Evolutionary conservation across 805 yeast species (phyloP).

Genomic region (Zygosaccharomyces siamensis): DNA sequence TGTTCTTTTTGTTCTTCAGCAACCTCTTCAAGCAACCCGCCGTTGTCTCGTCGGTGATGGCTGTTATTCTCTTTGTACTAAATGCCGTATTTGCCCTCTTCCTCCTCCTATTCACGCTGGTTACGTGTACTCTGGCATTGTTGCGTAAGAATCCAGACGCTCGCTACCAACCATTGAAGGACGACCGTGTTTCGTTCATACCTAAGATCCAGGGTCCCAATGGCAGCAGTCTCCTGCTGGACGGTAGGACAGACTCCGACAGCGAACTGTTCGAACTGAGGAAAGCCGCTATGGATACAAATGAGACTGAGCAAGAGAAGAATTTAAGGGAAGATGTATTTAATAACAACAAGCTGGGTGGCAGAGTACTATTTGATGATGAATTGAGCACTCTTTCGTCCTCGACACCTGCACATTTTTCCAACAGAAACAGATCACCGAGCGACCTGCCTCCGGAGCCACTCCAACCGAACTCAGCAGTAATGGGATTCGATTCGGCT

Average conservation of each 20-base stretch:
- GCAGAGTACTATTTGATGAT: conserved; percentile 18
- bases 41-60: conserved; percentile 88
- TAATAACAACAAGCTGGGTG: conserved; percentile 10
- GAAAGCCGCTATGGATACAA: conserved; percentile 36
- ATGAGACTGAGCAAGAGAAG: conserved; percentile 33
- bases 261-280: conserved; percentile 35
- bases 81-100: conserved; percentile 86
- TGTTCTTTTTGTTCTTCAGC: conserved; percentile 86
- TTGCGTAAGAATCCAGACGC: conserved; percentile 90
- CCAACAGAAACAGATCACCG: conserved; percentile 9
- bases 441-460: conserved; percentile 17
- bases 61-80: conserved; percentile 79
- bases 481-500: conserved; percentile 19
- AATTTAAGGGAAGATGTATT: conserved; percentile 22
- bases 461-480: conserved; percentile 30
- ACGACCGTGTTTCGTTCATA: conserved; percentile 93
- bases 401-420: conserved; percentile 5
- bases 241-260: conserved; percentile 25
- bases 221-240: conserved; percentile 16
- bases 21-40: conserved; percentile 77
- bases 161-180: conserved; percentile 92
- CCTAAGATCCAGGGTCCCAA: conserved; percentile 50
- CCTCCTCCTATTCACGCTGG: conserved; percentile 76
- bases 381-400: conserved; percentile 16
- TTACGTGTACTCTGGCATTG: conserved; percentile 80